Percentiles rank a stretch among this genome's conserved stretches.
Conservation (phyloP, 1,284 basidiomycete species). For the Sporisorium exsertum region DNA sequence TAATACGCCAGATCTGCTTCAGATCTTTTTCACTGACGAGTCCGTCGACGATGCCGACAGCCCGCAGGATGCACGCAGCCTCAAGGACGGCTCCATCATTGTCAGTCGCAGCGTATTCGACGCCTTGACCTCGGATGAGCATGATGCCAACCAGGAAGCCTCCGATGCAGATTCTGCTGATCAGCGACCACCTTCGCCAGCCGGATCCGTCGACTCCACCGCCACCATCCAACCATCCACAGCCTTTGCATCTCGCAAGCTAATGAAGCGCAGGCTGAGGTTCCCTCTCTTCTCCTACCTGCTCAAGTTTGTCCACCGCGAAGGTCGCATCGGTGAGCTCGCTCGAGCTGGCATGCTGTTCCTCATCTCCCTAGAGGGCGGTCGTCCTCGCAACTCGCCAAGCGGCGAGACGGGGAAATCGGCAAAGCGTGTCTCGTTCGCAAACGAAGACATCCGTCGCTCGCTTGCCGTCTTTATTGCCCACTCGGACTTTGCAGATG, state of each 20-base stretch:
- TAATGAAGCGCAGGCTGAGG: constrained; percentile 30
- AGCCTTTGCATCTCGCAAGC: constrained; percentile 13
- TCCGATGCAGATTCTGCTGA: background rate
- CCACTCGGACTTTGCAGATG: constrained; percentile 95
- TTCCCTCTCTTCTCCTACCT: constrained; percentile 83
- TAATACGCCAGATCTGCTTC: constrained; percentile 58
- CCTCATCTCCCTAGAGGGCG: constrained; percentile 81
- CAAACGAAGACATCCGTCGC: constrained; percentile 69
- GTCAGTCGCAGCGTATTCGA: constrained; percentile 30
- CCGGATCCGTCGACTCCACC: constrained; percentile 43
- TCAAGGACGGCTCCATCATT: constrained; percentile 46
- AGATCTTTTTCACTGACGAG: constrained; percentile 61
- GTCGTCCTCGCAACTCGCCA: background rate
- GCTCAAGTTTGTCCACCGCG: constrained; percentile 92
- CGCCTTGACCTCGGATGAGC: background rate
- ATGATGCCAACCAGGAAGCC: background rate
- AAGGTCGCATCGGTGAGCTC: constrained; percentile 92
- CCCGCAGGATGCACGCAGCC: constrained; percentile 12
- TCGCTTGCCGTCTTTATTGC: constrained; percentile 90
- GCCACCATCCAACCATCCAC: constrained; percentile 47
- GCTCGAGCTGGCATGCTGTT: constrained; percentile 91
- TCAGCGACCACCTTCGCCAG: constrained; percentile 32
- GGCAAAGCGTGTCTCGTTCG: constrained; percentile 28
- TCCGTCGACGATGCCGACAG: constrained; percentile 26
- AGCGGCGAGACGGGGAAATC: constrained; percentile 4